Evolutionary conservation across 2,329 filamentous ascomycete genomes (phyloP).

Genomic region (Hortaea werneckii): DNA sequence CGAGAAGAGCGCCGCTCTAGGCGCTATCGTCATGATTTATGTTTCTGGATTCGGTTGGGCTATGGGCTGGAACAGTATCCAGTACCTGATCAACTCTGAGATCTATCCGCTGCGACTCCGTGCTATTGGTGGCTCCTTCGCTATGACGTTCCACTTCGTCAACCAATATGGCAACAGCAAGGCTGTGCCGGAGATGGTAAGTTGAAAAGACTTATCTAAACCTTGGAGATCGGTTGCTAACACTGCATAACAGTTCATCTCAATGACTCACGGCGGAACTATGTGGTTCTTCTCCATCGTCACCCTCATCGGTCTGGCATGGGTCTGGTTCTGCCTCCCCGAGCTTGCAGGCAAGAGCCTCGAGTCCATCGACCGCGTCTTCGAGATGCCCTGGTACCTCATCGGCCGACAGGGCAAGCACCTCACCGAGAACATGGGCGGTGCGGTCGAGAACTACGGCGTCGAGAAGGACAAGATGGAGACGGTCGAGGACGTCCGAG

Average conservation of each 20-base stretch:
- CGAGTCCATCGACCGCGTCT: slow-evolving; percentile 44
- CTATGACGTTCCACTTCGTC: slow-evolving; percentile 70
- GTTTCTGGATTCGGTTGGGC: slow-evolving; percentile 60
- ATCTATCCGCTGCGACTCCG: slow-evolving; percentile 67
- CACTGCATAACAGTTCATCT: slow-evolving; percentile 39
- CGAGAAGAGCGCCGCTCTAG: slow-evolving; percentile 51
- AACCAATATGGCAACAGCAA: slow-evolving; percentile 63
- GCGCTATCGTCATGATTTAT: slow-evolving; percentile 46
- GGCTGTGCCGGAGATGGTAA: slow-evolving; percentile 60
- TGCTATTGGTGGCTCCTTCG: slow-evolving; percentile 58
- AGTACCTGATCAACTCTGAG: slow-evolving; percentile 69
- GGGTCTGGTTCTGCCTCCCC: slow-evolving; percentile 50
- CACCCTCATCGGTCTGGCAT: slow-evolving; percentile 53
- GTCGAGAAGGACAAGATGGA: slow-evolving; percentile 8
- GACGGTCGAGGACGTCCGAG: slow-evolving; percentile 2
- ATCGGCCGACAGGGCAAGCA: slow-evolving; percentile 45
- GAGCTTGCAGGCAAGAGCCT: slow-evolving; percentile 43
- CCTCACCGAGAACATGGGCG: slow-evolving; percentile 15
- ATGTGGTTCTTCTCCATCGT: slow-evolving; percentile 68
- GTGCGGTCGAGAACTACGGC: slow-evolving; percentile 12
- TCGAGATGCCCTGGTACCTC: slow-evolving; percentile 62
- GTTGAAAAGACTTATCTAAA: not conserved
- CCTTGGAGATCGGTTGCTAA: not conserved
- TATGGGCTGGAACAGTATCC: slow-evolving; percentile 33
- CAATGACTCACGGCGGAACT: slow-evolving; percentile 51